Evolutionary conservation across 164 flowering plant genomes (phyloP).

Genomic region (Annona squamosa): DNA sequence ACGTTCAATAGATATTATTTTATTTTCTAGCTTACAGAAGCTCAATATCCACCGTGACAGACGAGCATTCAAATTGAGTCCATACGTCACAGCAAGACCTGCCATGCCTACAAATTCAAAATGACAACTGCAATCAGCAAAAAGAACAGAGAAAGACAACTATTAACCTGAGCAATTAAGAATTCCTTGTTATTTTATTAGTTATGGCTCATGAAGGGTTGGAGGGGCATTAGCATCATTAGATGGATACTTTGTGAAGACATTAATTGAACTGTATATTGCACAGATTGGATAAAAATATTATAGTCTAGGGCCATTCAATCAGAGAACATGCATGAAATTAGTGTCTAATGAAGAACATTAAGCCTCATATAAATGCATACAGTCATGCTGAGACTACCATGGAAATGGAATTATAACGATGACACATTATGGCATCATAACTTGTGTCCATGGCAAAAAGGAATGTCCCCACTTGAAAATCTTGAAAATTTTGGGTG

Average conservation of each 20-base stretch:
- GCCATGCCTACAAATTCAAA: constrained; percentile 71
- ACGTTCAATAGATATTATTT: constrained; percentile 94
- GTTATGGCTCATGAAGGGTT: neutral
- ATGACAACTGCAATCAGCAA: constrained; percentile 7
- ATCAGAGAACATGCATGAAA: too few relatives aligned
- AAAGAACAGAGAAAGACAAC: neutral
- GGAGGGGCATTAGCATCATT: neutral
- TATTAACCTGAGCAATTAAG: neutral
- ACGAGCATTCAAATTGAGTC: constrained; percentile 92
- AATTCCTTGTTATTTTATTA: neutral
- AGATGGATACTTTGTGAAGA: neutral
- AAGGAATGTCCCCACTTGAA: too few relatives aligned
- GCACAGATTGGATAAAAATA: too few relatives aligned
- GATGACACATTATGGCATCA: neutral
- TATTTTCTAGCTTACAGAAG: constrained; percentile 97
- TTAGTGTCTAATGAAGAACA: too few relatives aligned
- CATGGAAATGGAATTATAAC: too few relatives aligned
- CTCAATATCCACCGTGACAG: constrained; percentile 95
- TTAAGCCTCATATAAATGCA: too few relatives aligned
- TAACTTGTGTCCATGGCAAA: too few relatives aligned
- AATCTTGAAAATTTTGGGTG: too few relatives aligned
- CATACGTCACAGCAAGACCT: constrained; percentile 96
- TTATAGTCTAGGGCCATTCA: too few relatives aligned
- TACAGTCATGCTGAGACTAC: too few relatives aligned
- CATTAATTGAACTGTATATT: too few relatives aligned